phyloP scores from a whole-genome alignment of 257 asterid species.

The Linaria vulgaris region DNA sequence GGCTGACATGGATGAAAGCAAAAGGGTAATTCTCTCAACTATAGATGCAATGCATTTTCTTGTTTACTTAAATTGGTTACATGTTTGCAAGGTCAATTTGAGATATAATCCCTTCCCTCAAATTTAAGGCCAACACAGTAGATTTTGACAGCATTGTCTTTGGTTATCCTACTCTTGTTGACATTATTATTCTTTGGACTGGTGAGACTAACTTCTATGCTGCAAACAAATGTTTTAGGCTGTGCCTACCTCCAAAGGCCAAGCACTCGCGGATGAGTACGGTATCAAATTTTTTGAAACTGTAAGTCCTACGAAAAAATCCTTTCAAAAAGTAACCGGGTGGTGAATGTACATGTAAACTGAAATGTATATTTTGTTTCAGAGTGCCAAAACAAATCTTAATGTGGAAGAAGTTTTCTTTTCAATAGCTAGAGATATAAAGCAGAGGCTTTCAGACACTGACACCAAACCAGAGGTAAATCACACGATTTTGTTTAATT shows the following conservation, averaged over 20 bases:
- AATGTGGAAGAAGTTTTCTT: conserved; percentile 92
- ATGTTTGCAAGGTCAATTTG: conserved; percentile 5
- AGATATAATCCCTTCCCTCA: conserved; percentile 2
- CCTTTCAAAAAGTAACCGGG: no score
- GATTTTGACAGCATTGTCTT: conserved; percentile 9
- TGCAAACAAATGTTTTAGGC: conserved; percentile 48
- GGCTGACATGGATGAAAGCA: conserved; percentile 75
- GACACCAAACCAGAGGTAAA: conserved; percentile 74
- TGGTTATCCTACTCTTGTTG: not conserved
- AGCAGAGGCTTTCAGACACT: conserved; percentile 77
- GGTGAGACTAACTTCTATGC: not conserved
- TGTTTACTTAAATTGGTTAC: not conserved
- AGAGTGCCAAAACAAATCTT: conserved; percentile 87
- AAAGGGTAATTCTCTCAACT: conserved; percentile 39
- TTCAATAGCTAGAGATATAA: conserved; percentile 80
- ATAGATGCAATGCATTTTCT: conserved; percentile 1
- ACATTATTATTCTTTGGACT: conserved; percentile 10
- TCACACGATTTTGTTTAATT: not conserved
- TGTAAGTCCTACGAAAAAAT: no score
- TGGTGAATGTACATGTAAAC: not conserved
- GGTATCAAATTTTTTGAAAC: conserved; percentile 88
- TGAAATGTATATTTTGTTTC: conserved; percentile 25
- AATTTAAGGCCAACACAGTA: not conserved
- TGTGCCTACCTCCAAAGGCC: conserved; percentile 82
- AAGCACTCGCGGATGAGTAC: conserved; percentile 85